phyloP scores from a whole-genome alignment of 805 yeast genomes.

The Barnettozyma pratensis region DNA sequence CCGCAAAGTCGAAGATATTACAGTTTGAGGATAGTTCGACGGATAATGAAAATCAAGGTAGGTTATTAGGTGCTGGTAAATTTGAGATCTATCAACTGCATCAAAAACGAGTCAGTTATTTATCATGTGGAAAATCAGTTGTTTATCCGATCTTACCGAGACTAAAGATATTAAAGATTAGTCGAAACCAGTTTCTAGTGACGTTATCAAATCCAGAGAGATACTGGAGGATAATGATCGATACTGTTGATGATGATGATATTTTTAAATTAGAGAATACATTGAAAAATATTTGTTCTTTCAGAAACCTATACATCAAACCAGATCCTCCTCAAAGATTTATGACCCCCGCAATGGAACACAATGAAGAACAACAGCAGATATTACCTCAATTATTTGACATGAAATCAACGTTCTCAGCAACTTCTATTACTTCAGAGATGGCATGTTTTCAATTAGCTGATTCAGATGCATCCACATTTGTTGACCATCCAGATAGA shows the following conservation, averaged over 20 bases:
- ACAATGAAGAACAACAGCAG: neutral
- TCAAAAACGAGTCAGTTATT: slow-evolving; percentile 51
- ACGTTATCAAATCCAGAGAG: slow-evolving; percentile 72
- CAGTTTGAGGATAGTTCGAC: slow-evolving; percentile 20
- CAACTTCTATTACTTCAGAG: slow-evolving; percentile 28
- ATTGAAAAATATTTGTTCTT: slow-evolving; percentile 32
- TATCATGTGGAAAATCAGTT: slow-evolving; percentile 54
- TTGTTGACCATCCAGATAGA: slow-evolving; percentile 27
- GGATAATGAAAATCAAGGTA: slow-evolving; percentile 29
- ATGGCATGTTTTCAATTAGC: slow-evolving; percentile 30
- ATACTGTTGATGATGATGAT: slow-evolving; percentile 16
- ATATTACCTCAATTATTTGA: slow-evolving; percentile 1
- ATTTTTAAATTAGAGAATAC: slow-evolving; percentile 24
- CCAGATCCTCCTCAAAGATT: neutral
- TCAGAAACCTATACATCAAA: slow-evolving; percentile 34
- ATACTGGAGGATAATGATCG: slow-evolving; percentile 55
- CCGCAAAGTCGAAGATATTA: slow-evolving; percentile 18
- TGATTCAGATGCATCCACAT: slow-evolving; percentile 33
- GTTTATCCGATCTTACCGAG: slow-evolving; percentile 72
- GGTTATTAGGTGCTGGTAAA: slow-evolving; percentile 54
- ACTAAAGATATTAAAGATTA: slow-evolving; percentile 49
- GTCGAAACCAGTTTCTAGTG: slow-evolving; percentile 45
- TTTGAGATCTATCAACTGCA: slow-evolving; percentile 57
- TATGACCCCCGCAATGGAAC: neutral
- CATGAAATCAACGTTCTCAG: slow-evolving; percentile 16